phyloP scores from a whole-genome alignment of 768 basidiomycete species.

The Lepiota venenata region DNA sequence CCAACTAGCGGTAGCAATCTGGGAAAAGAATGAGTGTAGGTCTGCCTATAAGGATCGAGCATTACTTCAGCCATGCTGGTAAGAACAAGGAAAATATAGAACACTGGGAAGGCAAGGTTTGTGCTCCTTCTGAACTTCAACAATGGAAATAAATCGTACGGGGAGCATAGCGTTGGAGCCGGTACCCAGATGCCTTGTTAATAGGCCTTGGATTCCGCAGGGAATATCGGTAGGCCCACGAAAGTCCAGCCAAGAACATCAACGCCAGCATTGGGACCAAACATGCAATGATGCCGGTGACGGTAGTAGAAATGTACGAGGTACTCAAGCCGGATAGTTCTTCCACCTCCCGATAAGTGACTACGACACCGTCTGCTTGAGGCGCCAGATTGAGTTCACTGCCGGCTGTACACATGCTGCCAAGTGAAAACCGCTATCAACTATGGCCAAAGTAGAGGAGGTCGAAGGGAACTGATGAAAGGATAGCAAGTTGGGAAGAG shows the following conservation, averaged over 20 bases:
- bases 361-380: neutral
- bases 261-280: slow-evolving; percentile 32
- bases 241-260: slow-evolving; percentile 48
- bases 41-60: neutral
- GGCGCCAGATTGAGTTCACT: neutral
- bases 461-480: neutral
- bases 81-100: slow-evolving; percentile 50
- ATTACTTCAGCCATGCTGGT: slow-evolving; percentile 45
- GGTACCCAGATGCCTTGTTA: slow-evolving; percentile 46
- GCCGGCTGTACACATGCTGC: too few relatives aligned
- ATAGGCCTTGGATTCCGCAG: slow-evolving; percentile 42
- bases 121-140: neutral
- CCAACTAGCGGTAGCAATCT: slow-evolving; percentile 59
- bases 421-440: too few relatives aligned
- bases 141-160: slow-evolving; percentile 29
- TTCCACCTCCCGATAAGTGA: too few relatives aligned
- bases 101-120: slow-evolving; percentile 30
- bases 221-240: slow-evolving; percentile 46
- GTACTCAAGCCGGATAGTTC: slow-evolving; percentile 11
- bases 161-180: slow-evolving; percentile 49
- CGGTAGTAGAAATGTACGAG: slow-evolving; percentile 30
- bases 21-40: slow-evolving; percentile 1
- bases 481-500: neutral
- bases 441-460: too few relatives aligned
- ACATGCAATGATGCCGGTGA: slow-evolving; percentile 33